Evolutionary conservation across 352 stramenopile species (phyloP), one percentile per base, ranked within the genome.

Genomic region (Thalassiosira ordinaria): DNA sequence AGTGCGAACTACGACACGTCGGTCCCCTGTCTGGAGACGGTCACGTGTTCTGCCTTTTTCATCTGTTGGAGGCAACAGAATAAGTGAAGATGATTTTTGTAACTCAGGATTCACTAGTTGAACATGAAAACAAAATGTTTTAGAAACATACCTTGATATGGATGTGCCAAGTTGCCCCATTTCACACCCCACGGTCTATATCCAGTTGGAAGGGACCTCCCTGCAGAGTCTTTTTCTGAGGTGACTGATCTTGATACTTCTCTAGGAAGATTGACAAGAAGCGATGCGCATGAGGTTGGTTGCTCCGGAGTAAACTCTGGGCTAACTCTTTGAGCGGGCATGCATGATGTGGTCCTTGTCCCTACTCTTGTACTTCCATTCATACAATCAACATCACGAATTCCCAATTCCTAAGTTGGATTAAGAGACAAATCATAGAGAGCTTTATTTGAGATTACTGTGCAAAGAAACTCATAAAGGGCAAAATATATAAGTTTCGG

Each of bases 1-100:
- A 63, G 84, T 83, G 2, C 88, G 75, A 27, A 91, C 27, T 31
- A 93, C 39, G 2, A 90, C 49, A 9, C 80, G 61, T 1, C 55
- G 44, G 27, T 91, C 83, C 24, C 72, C 72, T 39, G 84, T 72
- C 55, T 66, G 55, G n/a, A 73, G 49, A 18, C 59, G 31, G 20
- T 69, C 60, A 6, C 13, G 39, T 16, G 13, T 7, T 49, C 39
- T 49, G 20, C 20, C 41, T 44, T 53, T 63, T 69, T 57, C 2
- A 51, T 53, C 22, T 27, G 20, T 31, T 33, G 33, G 27, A 18
- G 22, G 22, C 24, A 56, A 56, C 39, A 9, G 11, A 22, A 39
- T 53, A 16, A 67, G 52, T 55, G 39, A 35, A 22, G 27, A 39
- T 22, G n/a, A 39, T n/a, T n/a, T n/a, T n/a, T n/a, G n/a, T n/a